Conservation (phyloP, 2,329 filamentous ascomycete genomes). For the Stenocarpella maydis region DNA sequence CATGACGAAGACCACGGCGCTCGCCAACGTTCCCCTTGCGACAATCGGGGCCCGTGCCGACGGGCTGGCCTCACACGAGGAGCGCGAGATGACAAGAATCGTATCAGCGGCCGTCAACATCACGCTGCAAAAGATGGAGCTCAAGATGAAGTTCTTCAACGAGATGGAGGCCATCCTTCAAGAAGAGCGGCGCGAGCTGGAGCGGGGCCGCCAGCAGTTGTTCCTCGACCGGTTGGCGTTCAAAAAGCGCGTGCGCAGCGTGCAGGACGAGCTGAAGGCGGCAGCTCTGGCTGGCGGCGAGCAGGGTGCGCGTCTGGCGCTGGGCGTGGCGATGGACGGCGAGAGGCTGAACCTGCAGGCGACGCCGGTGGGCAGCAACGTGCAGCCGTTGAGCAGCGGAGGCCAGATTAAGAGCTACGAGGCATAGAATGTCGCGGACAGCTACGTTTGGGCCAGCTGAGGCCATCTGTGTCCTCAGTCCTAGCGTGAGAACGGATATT, state of each 20-base stretch:
- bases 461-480: background rate
- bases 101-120: constrained; percentile 93
- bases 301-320: constrained; percentile 56
- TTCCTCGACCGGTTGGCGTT: constrained; percentile 93
- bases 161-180: constrained; percentile 94
- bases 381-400: constrained; percentile 64
- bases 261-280: constrained; percentile 77
- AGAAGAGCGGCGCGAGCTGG: constrained; percentile 90
- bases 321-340: constrained; percentile 56
- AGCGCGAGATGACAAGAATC: constrained; percentile 93
- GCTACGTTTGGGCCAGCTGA: background rate
- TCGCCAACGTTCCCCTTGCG: constrained; percentile 84
- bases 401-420: constrained; percentile 67
- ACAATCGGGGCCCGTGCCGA: constrained; percentile 86
- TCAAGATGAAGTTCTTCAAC: constrained; percentile 95
- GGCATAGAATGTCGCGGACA: constrained; percentile 47
- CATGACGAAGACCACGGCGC: constrained; percentile 54
- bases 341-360: constrained; percentile 64
- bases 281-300: constrained; percentile 59
- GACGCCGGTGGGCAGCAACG: constrained; percentile 50
- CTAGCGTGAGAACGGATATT: background rate
- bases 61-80: constrained; percentile 92
- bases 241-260: constrained; percentile 84
- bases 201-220: constrained; percentile 89
- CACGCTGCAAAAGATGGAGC: constrained; percentile 92